phyloP scores from a whole-genome alignment of 1,284 basidiomycete species.

The Sanghuangporus weigelae region DNA sequence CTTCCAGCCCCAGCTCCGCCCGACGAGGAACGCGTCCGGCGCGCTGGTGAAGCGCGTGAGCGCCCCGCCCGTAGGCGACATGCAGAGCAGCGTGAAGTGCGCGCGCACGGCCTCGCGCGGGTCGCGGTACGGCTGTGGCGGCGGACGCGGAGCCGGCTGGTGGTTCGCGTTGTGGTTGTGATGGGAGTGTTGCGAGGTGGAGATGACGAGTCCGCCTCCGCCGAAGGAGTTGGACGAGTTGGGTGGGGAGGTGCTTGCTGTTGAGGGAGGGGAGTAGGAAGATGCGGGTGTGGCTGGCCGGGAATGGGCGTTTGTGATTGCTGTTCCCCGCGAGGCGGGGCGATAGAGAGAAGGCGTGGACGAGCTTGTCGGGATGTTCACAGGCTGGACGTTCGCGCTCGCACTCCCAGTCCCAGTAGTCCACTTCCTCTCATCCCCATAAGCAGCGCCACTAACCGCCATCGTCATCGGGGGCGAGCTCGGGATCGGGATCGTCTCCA shows the following conservation, averaged over 20 bases:
- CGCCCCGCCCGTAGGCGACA: conserved; percentile 75
- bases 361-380: conserved; percentile 9
- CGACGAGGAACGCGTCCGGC: conserved; percentile 80
- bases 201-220: conserved; percentile 32
- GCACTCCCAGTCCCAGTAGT: background rate
- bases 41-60: conserved; percentile 82
- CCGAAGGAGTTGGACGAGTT: conserved; percentile 3
- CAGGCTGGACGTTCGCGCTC: background rate
- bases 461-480: conserved; percentile 4
- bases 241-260: conserved; percentile 17
- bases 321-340: conserved; percentile 6
- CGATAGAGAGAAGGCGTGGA: conserved; percentile 13
- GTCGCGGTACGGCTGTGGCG: conserved; percentile 68
- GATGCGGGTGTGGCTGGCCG: conserved; percentile 23
- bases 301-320: background rate
- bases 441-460: background rate
- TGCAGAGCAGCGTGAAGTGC: conserved; percentile 83
- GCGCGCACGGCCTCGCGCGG: conserved; percentile 62
- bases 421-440: background rate
- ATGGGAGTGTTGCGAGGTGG: background rate
- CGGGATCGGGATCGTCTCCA: conserved; percentile 36
- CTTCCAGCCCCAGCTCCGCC: conserved; percentile 82
- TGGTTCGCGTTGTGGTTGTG: background rate
- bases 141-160: conserved; percentile 36
- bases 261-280: conserved; percentile 14